These are phyloP conservation scores for Rubroboletus pulcherrimus DNA, from an alignment of 768 basidiomycete species.

Conservation along the genomic window DNA sequence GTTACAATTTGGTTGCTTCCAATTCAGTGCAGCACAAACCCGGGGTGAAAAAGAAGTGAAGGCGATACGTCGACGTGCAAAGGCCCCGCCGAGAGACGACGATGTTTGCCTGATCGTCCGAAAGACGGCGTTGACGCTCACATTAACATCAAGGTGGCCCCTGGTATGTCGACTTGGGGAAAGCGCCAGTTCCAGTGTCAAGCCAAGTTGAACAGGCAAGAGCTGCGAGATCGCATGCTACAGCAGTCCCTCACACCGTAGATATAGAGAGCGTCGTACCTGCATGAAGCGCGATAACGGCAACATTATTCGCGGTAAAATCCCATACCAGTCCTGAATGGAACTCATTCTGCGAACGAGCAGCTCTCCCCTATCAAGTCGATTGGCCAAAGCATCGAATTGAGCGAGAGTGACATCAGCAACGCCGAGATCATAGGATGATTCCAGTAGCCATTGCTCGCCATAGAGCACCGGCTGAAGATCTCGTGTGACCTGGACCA, in stretches of 20 bases:
- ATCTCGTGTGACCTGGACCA: constrained; percentile 91
- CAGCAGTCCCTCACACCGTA: constrained; percentile 1
- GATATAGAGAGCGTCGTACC: constrained; percentile 40
- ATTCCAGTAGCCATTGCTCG: constrained; percentile 71
- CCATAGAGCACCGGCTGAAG: constrained; percentile 82
- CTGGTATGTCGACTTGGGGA: constrained; percentile 43
- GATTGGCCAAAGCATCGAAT: constrained; percentile 63
- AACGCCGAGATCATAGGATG: constrained; percentile 72
- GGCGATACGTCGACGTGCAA: constrained; percentile 72
- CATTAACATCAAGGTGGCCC: constrained; percentile 67
- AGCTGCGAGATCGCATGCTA: constrained; percentile 37
- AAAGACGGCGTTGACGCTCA: constrained; percentile 80
- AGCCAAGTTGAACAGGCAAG: constrained; percentile 58
- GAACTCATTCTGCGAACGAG: constrained; percentile 29
- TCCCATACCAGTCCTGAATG: constrained; percentile 44
- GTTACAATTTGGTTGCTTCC: constrained; percentile 98
- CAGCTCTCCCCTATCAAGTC: constrained; percentile 42
- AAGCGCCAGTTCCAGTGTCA: constrained; percentile 83
- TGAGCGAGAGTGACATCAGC: constrained; percentile 81
- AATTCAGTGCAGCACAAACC: constrained; percentile 87
- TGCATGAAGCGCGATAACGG: constrained; percentile 73
- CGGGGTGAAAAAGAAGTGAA: constrained; percentile 91
- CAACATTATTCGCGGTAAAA: constrained; percentile 55
- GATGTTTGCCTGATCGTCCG: constrained; percentile 75
- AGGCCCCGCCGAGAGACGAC: constrained; percentile 44